Conservation (phyloP, 345 rosid genomes). For the Ceriops zippeliana region DNA sequence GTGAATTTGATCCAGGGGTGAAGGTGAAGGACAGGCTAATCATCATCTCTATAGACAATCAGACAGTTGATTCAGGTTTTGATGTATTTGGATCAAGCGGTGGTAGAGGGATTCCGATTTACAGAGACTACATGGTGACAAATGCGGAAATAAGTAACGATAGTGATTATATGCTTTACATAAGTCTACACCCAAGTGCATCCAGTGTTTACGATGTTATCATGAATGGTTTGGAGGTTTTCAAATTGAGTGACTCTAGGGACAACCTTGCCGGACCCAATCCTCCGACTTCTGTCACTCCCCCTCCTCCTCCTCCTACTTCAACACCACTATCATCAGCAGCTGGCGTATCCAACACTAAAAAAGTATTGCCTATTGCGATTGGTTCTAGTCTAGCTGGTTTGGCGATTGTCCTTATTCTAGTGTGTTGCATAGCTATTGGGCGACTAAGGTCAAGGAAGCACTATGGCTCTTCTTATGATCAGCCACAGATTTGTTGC, state of each 20-base stretch:
- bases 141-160: background rate
- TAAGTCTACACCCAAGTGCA: background rate
- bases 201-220: background rate
- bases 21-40: background rate
- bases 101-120: conserved; percentile 2
- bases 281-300: background rate
- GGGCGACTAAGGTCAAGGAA: background rate
- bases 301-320: background rate
- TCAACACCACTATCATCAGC: background rate
- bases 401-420: background rate
- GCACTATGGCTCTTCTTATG: background rate
- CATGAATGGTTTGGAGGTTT: conserved; percentile 10
- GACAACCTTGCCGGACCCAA: conserved; percentile 2
- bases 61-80: conserved; percentile 6
- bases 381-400: background rate
- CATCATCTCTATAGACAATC: conserved; percentile 8
- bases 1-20: background rate
- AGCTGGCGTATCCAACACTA: background rate
- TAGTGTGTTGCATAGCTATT: background rate
- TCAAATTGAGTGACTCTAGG: conserved; percentile 8
- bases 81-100: conserved; percentile 12
- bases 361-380: background rate
- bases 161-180: background rate
- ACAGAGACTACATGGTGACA: conserved; percentile 5
- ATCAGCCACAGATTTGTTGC: background rate